Base-by-base conservation (phyloP, 2,329 filamentous ascomycete species). In the Leptoxyphium fumago region DNA sequence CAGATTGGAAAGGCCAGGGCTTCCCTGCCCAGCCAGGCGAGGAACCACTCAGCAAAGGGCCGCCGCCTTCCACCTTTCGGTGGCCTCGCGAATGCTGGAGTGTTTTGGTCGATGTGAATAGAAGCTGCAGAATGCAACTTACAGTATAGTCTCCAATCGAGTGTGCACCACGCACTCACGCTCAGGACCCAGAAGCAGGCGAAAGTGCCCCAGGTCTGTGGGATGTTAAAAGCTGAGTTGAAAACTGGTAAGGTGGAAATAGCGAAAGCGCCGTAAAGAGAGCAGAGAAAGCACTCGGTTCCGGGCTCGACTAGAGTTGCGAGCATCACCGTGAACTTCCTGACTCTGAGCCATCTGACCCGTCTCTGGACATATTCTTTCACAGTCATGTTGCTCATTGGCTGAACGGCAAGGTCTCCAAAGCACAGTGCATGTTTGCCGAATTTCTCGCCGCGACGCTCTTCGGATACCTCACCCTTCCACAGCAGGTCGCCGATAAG, bases 241-340 rank as follows among this genome's bases (percentile, higher is more conserved):
- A 84, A 75, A 59, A 72, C 78, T 0, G 82, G 77, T 1, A 93
- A 58, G 0, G 80, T 85, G 0, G 84, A 93, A 2, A 85, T 56
- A 0, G 80, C 85, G 61, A 82, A 94, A 1, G 86, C 75, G 38
- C 87, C 78, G 56, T 93, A 87, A 0, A 80, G 65, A 17, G 82
- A 86, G 64, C 87, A 95, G 0, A 96, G 59, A 29, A 98, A 74
- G 26, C 82, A 82, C 62, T 98, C 91, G 1, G 93, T 87, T 2
- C 87, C 88, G 0, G 89, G 91, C 59, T 98, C 91, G 2, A 95
- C 84, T 1, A 95, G 68, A 0, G 93, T 96, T 0, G 91, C 93
- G 0, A 82, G 70, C 1, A 85, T 73, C 11, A 98, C 91, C 0
- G 89, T 95, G 68, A 86, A 96, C 62, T 98, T 98, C 39, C 91